phyloP scores from a whole-genome alignment of 2,329 filamentous ascomycete genomes.

The Penicillium brevicompactum region DNA sequence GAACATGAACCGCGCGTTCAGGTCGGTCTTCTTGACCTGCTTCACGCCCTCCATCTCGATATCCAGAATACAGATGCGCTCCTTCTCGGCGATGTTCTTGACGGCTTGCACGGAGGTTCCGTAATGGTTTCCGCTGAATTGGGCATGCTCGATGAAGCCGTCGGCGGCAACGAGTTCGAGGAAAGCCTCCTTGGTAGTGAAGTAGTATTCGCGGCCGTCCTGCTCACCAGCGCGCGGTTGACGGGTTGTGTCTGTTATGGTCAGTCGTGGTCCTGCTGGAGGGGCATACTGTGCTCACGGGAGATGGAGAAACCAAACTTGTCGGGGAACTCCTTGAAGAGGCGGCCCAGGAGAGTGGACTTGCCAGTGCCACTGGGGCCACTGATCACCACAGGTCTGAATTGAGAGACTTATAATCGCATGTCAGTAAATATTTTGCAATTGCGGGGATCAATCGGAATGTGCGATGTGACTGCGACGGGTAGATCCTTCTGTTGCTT shows the following conservation, averaged over 20 bases:
- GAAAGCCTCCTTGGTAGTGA: conserved; percentile 68
- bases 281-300: conserved; percentile 29
- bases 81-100: conserved; percentile 70
- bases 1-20: conserved; percentile 81
- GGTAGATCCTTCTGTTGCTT: background rate
- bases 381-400: conserved; percentile 45
- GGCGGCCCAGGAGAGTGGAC: conserved; percentile 45
- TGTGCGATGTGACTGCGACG: background rate
- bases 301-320: conserved; percentile 48
- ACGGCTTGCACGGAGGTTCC: conserved; percentile 82
- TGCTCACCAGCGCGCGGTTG: conserved; percentile 72
- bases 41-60: conserved; percentile 99
- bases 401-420: conserved; percentile 24
- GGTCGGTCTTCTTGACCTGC: conserved; percentile 77
- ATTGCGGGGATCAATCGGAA: background rate
- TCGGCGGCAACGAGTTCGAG: conserved; percentile 65
- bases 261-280: conserved; percentile 13
- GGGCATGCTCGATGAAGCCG: conserved; percentile 84
- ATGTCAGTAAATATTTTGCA: background rate
- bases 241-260: conserved; percentile 71
- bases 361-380: conserved; percentile 47
- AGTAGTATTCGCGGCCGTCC: conserved; percentile 81
- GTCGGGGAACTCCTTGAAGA: conserved; percentile 45
- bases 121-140: conserved; percentile 84
- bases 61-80: conserved; percentile 79